Conservation (phyloP, 495 filamentous ascomycete species). For the Penicillium nucicola region DNA sequence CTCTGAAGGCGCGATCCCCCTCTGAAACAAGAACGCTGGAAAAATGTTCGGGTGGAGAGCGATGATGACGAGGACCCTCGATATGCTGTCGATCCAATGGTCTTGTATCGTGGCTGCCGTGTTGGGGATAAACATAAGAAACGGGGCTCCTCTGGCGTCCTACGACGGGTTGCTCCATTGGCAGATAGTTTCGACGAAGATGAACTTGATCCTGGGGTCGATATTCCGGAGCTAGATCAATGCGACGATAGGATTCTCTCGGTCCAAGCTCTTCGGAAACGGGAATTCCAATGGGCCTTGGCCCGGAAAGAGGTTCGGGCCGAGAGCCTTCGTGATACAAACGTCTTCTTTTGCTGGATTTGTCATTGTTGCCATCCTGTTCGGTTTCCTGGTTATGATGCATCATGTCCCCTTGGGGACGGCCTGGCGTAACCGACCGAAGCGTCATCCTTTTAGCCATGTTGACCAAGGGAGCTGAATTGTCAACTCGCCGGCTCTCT, state of each 20-base stretch:
- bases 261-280: conserved; percentile 11
- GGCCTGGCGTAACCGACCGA: conserved; percentile 34
- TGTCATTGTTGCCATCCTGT: conserved; percentile 17
- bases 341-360: conserved; percentile 32
- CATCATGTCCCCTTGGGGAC: conserved; percentile 11
- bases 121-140: conserved; percentile 7
- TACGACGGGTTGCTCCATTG: conserved; percentile 15
- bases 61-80: conserved; percentile 12
- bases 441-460: conserved; percentile 36
- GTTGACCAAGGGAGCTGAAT: conserved; percentile 21
- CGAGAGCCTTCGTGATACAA: conserved; percentile 18
- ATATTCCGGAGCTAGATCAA: conserved; percentile 17
- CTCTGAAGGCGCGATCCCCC: conserved; percentile 16
- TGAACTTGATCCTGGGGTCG: conserved; percentile 16
- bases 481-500: conserved; percentile 26
- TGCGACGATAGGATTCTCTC: conserved; percentile 17
- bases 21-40: conserved; percentile 11
- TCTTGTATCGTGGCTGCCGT: conserved; percentile 13
- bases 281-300: conserved; percentile 14
- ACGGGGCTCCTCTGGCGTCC: conserved; percentile 11
- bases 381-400: conserved; percentile 6
- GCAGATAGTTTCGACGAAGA: conserved; percentile 23
- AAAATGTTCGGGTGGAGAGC: conserved; percentile 7
- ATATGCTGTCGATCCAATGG: conserved; percentile 15
- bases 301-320: conserved; percentile 5